Percentiles rank a stretch among this genome's conserved stretches.
These are phyloP conservation scores for Metschnikowia sp. DNA, from an alignment of 805 yeast genomes.

Conservation along the genomic window DNA sequence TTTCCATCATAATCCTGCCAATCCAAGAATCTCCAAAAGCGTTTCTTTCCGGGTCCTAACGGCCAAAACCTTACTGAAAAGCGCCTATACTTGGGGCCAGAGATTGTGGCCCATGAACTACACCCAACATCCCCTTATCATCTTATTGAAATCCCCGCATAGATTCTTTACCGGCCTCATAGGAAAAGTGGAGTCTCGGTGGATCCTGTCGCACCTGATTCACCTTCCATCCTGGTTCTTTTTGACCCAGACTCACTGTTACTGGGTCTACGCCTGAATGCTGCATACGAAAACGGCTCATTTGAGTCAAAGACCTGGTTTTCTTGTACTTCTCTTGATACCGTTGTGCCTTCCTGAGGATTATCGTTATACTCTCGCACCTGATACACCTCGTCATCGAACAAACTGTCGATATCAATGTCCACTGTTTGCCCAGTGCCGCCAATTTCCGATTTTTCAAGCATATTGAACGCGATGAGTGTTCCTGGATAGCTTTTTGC, in stretches of 20 bases:
- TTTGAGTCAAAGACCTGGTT: not conserved
- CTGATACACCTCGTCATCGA: conserved; percentile 28
- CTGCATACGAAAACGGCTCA: conserved; percentile 13
- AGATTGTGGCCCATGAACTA: too few relatives aligned
- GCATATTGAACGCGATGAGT: conserved; percentile 38
- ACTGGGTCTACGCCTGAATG: conserved; percentile 4
- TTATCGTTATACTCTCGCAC: conserved; percentile 15
- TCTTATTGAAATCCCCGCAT: too few relatives aligned
- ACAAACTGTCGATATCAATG: conserved; percentile 20
- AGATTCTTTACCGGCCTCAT: not conserved
- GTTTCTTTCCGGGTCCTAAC: too few relatives aligned
- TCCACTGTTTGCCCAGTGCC: conserved; percentile 13
- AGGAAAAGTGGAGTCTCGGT: not conserved
- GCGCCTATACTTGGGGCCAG: too few relatives aligned
- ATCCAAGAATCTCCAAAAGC: too few relatives aligned
- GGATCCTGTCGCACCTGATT: not conserved
- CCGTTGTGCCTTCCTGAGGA: not conserved
- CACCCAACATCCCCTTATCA: too few relatives aligned
- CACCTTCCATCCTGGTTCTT: not conserved
- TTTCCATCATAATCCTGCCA: too few relatives aligned
- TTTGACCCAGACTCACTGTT: not conserved
- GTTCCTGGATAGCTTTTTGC: conserved; percentile 33
- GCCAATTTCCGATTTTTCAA: conserved; percentile 24
- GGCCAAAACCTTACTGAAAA: too few relatives aligned
- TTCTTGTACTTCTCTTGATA: not conserved